A percentile compares a stretch with the other conserved stretches of the same genome.
These are phyloP conservation scores for Marchantia paleacea DNA, from an alignment of 225 moss, liverwort and hornwort genomes.

Conservation along the genomic window DNA sequence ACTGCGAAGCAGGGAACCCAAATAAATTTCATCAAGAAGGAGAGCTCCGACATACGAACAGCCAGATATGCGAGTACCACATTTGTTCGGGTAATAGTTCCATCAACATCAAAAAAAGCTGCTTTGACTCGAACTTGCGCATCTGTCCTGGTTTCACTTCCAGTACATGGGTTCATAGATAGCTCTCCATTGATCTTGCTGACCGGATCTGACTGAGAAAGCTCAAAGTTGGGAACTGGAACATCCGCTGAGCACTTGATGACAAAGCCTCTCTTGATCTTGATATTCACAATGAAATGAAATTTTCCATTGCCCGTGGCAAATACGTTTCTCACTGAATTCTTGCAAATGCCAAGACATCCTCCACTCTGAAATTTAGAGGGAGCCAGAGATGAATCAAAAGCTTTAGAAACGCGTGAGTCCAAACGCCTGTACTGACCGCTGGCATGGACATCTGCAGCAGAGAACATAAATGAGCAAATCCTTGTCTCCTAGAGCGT, in stretches of 20 bases:
- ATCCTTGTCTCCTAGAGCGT: neutral
- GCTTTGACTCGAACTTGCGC: slow-evolving; percentile 25
- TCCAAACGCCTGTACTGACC: neutral
- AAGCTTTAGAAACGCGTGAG: neutral
- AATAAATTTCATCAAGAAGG: slow-evolving; percentile 28
- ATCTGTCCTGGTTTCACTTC: neutral
- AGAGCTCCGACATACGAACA: slow-evolving; percentile 41
- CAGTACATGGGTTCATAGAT: neutral
- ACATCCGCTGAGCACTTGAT: slow-evolving; percentile 11
- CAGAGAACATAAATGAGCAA: neutral
- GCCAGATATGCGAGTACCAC: slow-evolving; percentile 43
- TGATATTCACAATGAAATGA: neutral
- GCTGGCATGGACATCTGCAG: neutral
- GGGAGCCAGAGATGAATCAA: neutral
- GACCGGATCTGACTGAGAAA: neutral
- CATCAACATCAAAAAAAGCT: slow-evolving; percentile 50
- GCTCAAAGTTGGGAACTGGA: slow-evolving; percentile 4
- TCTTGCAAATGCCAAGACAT: neutral
- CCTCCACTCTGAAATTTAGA: neutral
- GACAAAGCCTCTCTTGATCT: slow-evolving; percentile 17
- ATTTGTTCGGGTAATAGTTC: slow-evolving; percentile 49
- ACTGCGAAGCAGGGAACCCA: slow-evolving; percentile 46
- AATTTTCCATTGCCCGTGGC: neutral
- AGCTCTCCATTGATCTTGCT: neutral
- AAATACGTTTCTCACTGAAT: neutral